phyloP scores from a whole-genome alignment of 768 basidiomycete genomes.

The Serendipita sp. region DNA sequence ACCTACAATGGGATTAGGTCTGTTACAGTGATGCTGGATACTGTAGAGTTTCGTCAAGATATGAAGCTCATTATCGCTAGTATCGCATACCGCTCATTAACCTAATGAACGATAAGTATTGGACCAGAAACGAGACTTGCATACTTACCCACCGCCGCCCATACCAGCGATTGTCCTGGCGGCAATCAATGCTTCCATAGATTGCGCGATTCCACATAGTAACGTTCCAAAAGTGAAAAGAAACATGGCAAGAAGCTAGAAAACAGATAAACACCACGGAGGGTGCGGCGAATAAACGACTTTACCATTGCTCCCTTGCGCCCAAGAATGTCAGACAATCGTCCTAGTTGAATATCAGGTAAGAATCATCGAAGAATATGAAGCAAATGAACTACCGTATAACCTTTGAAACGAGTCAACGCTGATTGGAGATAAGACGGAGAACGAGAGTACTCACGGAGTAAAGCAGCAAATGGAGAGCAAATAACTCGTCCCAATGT shows the following conservation, averaged over 20 bases:
- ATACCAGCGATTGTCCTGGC: constrained; percentile 79
- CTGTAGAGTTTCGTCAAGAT: constrained; percentile 22
- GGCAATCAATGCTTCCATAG: constrained; percentile 66
- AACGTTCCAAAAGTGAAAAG: constrained; percentile 46
- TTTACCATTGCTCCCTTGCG: constrained; percentile 64
- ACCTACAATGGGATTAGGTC: constrained; percentile 81
- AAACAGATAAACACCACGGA: constrained; percentile 12
- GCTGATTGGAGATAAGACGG: constrained; percentile 35
- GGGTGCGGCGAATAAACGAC: constrained; percentile 19
- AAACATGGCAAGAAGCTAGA: constrained; percentile 9
- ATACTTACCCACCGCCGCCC: constrained; percentile 75
- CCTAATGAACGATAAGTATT: constrained; percentile 21
- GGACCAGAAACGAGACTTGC: neutral
- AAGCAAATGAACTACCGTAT: constrained; percentile 3
- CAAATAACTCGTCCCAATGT: constrained; percentile 79
- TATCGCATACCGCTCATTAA: constrained; percentile 57
- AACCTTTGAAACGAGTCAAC: constrained; percentile 12
- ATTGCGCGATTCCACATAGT: constrained; percentile 71
- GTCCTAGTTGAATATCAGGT: constrained; percentile 32
- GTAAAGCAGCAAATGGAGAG: constrained; percentile 84
- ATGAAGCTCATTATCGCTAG: no score
- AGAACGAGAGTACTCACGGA: constrained; percentile 23
- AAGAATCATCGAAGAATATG: constrained; percentile 12
- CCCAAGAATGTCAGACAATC: constrained; percentile 70
- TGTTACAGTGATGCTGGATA: constrained; percentile 67